These are phyloP conservation scores for Skeletonema potamos DNA, from an alignment of 108 stramenopile species.

Conservation along the genomic window DNA sequence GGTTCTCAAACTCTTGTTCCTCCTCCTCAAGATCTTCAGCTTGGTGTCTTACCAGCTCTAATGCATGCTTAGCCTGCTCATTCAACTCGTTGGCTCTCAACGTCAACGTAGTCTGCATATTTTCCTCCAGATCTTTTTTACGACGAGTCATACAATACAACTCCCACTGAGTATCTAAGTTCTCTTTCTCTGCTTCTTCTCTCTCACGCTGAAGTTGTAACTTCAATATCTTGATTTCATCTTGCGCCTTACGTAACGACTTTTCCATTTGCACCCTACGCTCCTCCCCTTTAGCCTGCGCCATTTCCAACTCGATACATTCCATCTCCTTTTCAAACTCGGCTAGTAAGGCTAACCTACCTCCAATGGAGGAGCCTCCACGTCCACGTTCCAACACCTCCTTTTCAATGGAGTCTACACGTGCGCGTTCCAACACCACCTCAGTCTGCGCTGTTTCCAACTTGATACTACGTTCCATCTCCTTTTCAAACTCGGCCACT, in stretches of 20 bases:
- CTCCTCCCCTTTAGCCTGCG: conserved; percentile 28
- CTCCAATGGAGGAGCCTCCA: no score
- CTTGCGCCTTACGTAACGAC: conserved; percentile 25
- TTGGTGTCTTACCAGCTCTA: background rate
- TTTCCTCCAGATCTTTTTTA: background rate
- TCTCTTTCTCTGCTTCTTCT: background rate
- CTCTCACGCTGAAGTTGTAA: background rate
- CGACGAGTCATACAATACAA: background rate
- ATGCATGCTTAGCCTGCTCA: background rate
- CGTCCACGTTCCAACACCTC: conserved; percentile 51
- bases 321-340: conserved; percentile 39
- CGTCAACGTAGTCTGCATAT: background rate
- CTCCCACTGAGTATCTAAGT: background rate
- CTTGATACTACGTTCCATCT: conserved; percentile 41
- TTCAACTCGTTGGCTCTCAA: background rate
- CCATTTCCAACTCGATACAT: conserved; percentile 27
- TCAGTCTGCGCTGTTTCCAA: conserved; percentile 36
- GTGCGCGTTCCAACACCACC: no score
- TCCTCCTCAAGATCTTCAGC: background rate
- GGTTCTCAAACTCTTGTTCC: background rate
- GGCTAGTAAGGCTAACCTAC: conserved; percentile 14
- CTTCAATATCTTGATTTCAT: conserved; percentile 31
- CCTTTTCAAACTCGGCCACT: conserved; percentile 32
- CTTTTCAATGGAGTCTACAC: no score
- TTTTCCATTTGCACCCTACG: conserved; percentile 19